Percentiles rank a stretch among this genome's conserved stretches.
Evolutionary conservation across 1,284 basidiomycete genomes (phyloP).

Genomic region (Vanrija pseudolonga): DNA sequence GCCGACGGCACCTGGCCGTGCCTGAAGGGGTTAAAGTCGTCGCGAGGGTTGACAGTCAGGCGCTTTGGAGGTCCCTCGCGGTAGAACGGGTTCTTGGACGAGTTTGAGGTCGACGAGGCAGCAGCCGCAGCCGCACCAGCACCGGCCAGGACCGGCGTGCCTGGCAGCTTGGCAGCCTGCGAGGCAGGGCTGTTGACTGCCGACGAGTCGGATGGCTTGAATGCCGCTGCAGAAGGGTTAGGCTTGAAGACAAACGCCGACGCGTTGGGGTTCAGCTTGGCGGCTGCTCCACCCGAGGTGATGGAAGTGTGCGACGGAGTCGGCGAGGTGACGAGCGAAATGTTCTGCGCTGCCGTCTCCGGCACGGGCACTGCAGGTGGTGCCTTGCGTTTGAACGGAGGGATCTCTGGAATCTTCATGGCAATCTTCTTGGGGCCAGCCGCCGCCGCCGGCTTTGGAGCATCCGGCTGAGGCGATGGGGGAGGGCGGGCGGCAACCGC

Average conservation of each 20-base stretch:
- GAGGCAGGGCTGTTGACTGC: conserved; percentile 1
- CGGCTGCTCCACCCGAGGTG: conserved; percentile 18
- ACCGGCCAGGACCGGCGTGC: conserved; percentile 5
- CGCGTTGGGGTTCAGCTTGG: conserved; percentile 73
- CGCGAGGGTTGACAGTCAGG: conserved; percentile 77
- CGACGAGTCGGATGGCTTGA: conserved; percentile 45
- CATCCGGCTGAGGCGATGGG: conserved; percentile 35
- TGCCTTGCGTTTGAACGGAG: conserved; percentile 66
- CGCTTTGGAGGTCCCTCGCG: conserved; percentile 67
- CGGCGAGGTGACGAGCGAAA: conserved; percentile 48
- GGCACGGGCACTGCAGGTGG: conserved; percentile 31
- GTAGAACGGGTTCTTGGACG: conserved; percentile 72
- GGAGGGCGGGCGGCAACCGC: conserved; percentile 16
- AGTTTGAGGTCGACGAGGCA: conserved; percentile 48
- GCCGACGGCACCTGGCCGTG: conserved; percentile 63
- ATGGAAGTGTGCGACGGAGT: conserved; percentile 46
- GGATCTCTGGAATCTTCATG: conserved; percentile 75
- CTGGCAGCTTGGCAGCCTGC: not conserved
- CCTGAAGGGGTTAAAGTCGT: conserved; percentile 91
- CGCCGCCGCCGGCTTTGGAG: conserved; percentile 19
- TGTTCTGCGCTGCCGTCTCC: conserved; percentile 37
- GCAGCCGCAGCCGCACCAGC: too few relatives aligned
- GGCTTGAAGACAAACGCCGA: conserved; percentile 63
- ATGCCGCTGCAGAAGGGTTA: conserved; percentile 52
- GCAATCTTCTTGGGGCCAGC: conserved; percentile 43